Base-by-base conservation (phyloP, 257 asterid species). In the Nicotiana obtusifolia region DNA sequence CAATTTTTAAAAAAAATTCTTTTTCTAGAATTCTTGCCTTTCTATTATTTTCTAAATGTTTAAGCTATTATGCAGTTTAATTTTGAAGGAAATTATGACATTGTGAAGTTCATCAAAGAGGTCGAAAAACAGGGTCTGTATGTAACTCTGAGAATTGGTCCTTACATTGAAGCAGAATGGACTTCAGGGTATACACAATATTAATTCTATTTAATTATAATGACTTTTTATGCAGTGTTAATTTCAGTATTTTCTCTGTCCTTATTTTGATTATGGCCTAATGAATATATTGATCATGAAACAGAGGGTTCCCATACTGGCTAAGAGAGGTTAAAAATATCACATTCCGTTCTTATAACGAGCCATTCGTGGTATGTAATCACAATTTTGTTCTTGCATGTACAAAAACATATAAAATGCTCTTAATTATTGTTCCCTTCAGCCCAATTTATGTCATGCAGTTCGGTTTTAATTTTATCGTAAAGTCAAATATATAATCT, bases 81-180 rank as follows among this genome's bases (percentile, higher is more conserved):
- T 83, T 92, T 91, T 84, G 91, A 89, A 69, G 99, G 98, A 68
- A 90, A 90, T 78, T 78, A 85, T 67, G 99, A 95, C 80, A 41
- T 95, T 24, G 76, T 95, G 37, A 95, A 84, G 49, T 95, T 89
- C 92, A 80, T 95, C 76, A 93, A 84, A 69, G 8, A 89, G 88
- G 80, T 95, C 9, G 93, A 86, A 19, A 95, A 91, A 10, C 81
- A 77, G 52, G 99, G 93, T 4, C 13, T 96, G 89, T 94, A 92
- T 88, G 99, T 91, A 0, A 94, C 95, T 5, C 99, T 96, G 64
- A 85, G 99, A 64, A 83, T 96, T 80, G 99, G 99, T 56, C 99
- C 99, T 73, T 94, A 88, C 83, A 90, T 96, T 22, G 99, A 96
- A 85, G 97, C 98, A 9, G 99, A 96, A 90, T 94, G 99, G 99